Conservation (phyloP, 345 rosid species). For the Tarenaya hassleriana region DNA sequence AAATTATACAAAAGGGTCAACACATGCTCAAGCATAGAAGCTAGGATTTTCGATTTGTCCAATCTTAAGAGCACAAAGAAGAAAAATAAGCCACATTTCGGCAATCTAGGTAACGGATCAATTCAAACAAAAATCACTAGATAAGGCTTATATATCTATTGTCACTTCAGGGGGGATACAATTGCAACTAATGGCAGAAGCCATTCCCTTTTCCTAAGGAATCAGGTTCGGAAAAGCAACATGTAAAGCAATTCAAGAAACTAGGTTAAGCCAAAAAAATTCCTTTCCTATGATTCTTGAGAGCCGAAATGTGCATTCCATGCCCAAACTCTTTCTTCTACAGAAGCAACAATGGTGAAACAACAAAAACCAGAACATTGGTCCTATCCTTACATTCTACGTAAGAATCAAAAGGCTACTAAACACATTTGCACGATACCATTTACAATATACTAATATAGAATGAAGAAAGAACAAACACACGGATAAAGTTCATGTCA, state of each 20-base stretch:
- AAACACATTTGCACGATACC: neutral
- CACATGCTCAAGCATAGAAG: neutral
- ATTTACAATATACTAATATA: too few relatives aligned
- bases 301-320: neutral
- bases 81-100: neutral
- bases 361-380: neutral
- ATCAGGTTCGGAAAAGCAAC: neutral
- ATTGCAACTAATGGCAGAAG: neutral
- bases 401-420: neutral
- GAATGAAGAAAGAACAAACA: too few relatives aligned
- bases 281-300: neutral
- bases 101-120: neutral
- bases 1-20: constrained; percentile 2
- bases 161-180: too few relatives aligned
- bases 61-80: neutral
- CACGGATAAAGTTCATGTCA: too few relatives aligned
- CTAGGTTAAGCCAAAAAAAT: neutral
- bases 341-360: neutral
- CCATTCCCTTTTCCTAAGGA: neutral
- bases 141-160: too few relatives aligned
- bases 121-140: too few relatives aligned
- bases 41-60: neutral
- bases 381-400: neutral
- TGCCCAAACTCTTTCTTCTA: neutral
- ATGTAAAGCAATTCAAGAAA: neutral